These are phyloP conservation scores for Pulicaria dysenterica DNA, from an alignment of 129 eudicot genomes.

Conservation along the genomic window DNA sequence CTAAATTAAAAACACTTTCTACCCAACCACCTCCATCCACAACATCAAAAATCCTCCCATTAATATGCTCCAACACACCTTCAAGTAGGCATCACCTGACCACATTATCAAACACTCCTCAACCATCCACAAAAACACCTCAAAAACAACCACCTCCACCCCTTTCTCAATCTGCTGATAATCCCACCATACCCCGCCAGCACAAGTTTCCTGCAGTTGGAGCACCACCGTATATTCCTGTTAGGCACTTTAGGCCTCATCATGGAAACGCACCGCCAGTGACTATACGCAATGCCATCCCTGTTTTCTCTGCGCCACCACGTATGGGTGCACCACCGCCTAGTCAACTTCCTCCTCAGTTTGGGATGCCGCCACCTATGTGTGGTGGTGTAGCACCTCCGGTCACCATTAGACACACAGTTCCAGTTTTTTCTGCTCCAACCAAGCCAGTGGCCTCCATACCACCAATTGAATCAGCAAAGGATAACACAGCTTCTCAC, in stretches of 20 bases:
- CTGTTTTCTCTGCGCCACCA: conserved; percentile 85
- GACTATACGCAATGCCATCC: conserved; percentile 61
- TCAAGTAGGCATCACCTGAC: conserved; percentile 36
- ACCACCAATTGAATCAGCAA: conserved; percentile 1
- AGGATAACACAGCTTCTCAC: background rate
- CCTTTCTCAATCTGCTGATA: conserved; percentile 35
- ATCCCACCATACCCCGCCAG: conserved; percentile 29
- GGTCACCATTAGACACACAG: conserved; percentile 37
- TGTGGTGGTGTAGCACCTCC: conserved; percentile 44
- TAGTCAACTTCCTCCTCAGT: conserved; percentile 34
- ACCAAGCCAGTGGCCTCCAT: conserved; percentile 10
- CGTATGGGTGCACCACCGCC: conserved; percentile 43
- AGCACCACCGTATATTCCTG: conserved; percentile 81
- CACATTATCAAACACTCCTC: conserved; percentile 14
- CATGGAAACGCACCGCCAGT: conserved; percentile 74
- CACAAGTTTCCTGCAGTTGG: conserved; percentile 76
- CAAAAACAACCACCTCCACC: conserved; percentile 28
- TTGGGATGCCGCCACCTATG: conserved; percentile 34
- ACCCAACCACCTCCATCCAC: conserved; percentile 49
- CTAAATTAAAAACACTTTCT: conserved; percentile 50
- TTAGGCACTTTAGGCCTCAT: conserved; percentile 60
- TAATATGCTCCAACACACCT: conserved; percentile 54
- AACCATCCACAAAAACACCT: conserved; percentile 27
- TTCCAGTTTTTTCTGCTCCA: conserved; percentile 34
- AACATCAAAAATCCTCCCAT: conserved; percentile 80